These are phyloP conservation scores for Leptographium wingfieldii DNA, from an alignment of 2,329 filamentous ascomycete species.

Conservation along the genomic window DNA sequence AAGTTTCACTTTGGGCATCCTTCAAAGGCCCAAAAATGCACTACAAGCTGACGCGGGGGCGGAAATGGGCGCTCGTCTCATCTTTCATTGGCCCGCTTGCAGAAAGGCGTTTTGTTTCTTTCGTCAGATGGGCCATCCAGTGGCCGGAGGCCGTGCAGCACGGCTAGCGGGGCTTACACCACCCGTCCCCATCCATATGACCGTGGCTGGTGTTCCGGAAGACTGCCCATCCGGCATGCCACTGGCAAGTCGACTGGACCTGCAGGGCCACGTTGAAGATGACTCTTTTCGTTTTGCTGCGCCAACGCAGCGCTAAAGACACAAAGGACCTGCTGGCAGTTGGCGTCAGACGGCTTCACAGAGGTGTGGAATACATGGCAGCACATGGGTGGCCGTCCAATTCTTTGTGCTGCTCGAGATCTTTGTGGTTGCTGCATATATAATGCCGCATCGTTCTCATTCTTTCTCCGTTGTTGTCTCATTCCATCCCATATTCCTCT, in stretches of 20 bases:
- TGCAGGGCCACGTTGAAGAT: neutral
- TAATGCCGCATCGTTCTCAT: neutral
- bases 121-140: neutral
- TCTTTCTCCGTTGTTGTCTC: neutral
- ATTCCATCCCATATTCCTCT: neutral
- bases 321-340: neutral
- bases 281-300: neutral
- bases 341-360: no score
- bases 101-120: neutral
- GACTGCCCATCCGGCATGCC: neutral
- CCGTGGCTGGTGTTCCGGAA: neutral
- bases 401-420: no score
- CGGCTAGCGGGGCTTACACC: neutral
- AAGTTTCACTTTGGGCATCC: neutral
- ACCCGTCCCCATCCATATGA: no score
- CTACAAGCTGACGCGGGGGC: neutral
- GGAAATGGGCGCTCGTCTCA: neutral
- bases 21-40: no score
- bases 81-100: neutral
- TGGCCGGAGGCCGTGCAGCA: neutral
- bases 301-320: neutral
- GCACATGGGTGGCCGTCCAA: neutral
- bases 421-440: neutral
- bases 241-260: neutral
- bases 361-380: neutral